phyloP scores from a whole-genome alignment of 176 grass and related monocot species.

The Sorghum bicolor region DNA sequence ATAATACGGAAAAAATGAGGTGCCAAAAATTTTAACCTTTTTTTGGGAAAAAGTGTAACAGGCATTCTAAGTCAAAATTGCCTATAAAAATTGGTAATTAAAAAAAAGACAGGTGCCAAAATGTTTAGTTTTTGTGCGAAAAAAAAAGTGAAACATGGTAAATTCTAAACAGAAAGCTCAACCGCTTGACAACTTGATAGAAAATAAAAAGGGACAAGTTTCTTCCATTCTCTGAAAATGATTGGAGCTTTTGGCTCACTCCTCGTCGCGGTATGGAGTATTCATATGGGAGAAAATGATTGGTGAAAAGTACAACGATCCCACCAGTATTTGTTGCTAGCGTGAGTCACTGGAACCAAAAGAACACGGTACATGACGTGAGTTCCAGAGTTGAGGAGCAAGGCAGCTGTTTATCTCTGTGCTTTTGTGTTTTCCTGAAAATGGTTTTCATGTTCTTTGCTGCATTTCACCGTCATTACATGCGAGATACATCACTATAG shows the following conservation, averaged over 20 bases:
- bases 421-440: background rate
- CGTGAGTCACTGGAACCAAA: background rate
- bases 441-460: constrained; percentile 5
- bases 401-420: background rate
- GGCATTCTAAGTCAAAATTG: background rate
- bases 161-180: background rate
- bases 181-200: background rate
- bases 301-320: background rate
- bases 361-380: background rate
- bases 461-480: background rate
- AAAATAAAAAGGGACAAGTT: background rate
- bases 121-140: background rate
- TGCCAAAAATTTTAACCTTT: background rate
- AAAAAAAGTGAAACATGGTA: background rate
- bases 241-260: background rate
- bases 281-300: background rate
- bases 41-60: no score
- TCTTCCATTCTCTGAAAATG: background rate
- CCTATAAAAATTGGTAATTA: no score
- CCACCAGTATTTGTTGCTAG: constrained; percentile 23
- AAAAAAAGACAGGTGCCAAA: background rate
- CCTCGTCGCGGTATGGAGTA: background rate
- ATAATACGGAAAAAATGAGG: background rate
- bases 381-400: constrained; percentile 7
- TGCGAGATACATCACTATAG: constrained; percentile 5